Percentiles rank a stretch among this genome's conserved stretches.
Evolutionary conservation across 2,329 filamentous ascomycete species (phyloP).

Genomic region (Cordyceps cateniannulata): DNA sequence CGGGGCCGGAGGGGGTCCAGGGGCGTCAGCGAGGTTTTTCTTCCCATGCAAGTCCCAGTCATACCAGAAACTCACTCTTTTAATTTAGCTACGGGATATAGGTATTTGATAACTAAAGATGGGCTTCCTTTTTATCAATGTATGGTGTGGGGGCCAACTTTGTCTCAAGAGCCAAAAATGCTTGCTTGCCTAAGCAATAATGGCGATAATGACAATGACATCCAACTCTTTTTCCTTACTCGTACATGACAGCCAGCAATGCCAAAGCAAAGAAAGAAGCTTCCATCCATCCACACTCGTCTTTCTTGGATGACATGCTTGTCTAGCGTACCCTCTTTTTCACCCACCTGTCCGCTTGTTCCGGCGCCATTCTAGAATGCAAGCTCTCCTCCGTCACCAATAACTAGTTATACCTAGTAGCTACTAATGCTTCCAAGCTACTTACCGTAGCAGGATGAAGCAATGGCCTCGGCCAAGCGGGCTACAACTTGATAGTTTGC

Average conservation of each 20-base stretch:
- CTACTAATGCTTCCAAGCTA: background rate
- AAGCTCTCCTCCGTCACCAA: background rate
- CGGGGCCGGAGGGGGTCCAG: background rate
- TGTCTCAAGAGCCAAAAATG: no score
- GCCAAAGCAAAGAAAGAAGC: no score
- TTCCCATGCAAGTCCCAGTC: background rate
- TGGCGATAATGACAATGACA: no score
- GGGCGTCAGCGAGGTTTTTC: background rate
- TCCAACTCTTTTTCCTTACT: no score
- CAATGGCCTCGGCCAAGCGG: background rate
- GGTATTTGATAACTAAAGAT: no score
- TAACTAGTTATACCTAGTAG: no score
- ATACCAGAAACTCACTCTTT: background rate
- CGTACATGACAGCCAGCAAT: no score
- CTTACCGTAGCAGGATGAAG: background rate
- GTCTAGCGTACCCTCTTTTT: background rate
- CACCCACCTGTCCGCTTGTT: constrained; percentile 2
- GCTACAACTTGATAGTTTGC: no score
- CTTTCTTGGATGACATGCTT: background rate
- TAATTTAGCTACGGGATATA: no score
- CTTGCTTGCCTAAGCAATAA: no score
- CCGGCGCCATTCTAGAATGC: constrained; percentile 5
- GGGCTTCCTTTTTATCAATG: no score
- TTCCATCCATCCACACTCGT: background rate
- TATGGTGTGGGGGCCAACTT: no score